A percentile compares a stretch with the other conserved stretches of the same genome.
Evolutionary conservation across 2,329 filamentous ascomycete genomes (phyloP).

Genomic region (Phoma herbarum): DNA sequence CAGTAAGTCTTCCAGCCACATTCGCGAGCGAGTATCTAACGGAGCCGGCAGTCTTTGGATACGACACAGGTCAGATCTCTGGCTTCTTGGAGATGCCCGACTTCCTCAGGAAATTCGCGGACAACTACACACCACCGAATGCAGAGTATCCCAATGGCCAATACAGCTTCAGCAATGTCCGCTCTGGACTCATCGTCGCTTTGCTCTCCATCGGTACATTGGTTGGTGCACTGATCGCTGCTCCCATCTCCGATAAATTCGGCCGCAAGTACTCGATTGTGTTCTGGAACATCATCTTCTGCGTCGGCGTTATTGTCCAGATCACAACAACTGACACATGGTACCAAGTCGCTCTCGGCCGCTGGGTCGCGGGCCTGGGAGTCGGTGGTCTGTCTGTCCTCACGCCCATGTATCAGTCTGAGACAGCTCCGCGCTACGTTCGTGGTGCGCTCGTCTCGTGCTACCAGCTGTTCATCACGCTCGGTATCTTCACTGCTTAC

Average conservation of each 20-base stretch:
- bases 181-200: constrained; percentile 48
- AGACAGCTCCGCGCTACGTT: constrained; percentile 70
- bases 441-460: constrained; percentile 69
- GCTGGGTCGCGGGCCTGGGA: constrained; percentile 71
- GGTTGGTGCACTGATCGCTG: constrained; percentile 69
- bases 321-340: constrained; percentile 66
- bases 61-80: constrained; percentile 49
- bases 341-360: constrained; percentile 71
- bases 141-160: constrained; percentile 27
- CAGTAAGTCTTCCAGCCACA: constrained; percentile 15
- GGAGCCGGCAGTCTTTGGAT: constrained; percentile 36
- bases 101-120: constrained; percentile 43
- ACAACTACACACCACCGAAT: constrained; percentile 22
- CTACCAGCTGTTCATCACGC: constrained; percentile 75
- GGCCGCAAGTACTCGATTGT: constrained; percentile 71
- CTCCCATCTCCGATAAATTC: constrained; percentile 68
- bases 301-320: constrained; percentile 71
- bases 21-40: neutral
- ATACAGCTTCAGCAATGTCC: constrained; percentile 41
- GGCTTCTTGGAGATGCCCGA: constrained; percentile 51
- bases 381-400: constrained; percentile 71
- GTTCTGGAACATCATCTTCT: constrained; percentile 69
- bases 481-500: constrained; percentile 67
- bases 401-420: constrained; percentile 69
- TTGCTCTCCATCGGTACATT: constrained; percentile 76